Conservation (phyloP, 495 filamentous ascomycete species). For the Immersiella caudata region DNA sequence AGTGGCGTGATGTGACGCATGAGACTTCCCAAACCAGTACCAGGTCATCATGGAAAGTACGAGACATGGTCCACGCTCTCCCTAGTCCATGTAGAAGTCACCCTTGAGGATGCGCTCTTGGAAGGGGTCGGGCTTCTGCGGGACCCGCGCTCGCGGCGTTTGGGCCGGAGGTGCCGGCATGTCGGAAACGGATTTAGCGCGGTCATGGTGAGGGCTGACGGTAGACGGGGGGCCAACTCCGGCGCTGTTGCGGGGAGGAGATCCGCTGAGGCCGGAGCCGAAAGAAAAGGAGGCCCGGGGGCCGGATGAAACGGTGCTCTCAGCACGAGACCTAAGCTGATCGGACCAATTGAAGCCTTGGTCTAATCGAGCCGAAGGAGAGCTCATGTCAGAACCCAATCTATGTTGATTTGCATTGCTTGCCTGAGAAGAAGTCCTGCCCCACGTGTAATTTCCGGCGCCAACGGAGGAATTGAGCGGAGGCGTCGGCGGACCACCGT, state of each 20-base stretch:
- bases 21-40: background rate
- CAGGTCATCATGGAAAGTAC: background rate
- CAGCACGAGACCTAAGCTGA: conserved; percentile 84
- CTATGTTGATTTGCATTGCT: conserved; percentile 55
- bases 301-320: conserved; percentile 70
- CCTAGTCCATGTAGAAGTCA: conserved; percentile 96
- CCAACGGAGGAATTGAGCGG: conserved; percentile 24
- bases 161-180: conserved; percentile 64
- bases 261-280: conserved; percentile 37
- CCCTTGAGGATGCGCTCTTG: conserved; percentile 96
- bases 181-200: conserved; percentile 69
- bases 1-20: conserved; percentile 9
- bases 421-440: conserved; percentile 48
- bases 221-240: conserved; percentile 33
- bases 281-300: conserved; percentile 51
- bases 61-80: conserved; percentile 3
- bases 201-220: conserved; percentile 59
- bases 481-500: conserved; percentile 31
- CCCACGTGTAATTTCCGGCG: conserved; percentile 35
- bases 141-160: conserved; percentile 46
- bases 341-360: conserved; percentile 94
- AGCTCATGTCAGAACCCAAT: conserved; percentile 62
- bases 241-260: conserved; percentile 46
- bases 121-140: conserved; percentile 79
- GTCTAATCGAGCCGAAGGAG: conserved; percentile 63